Evolutionary conservation across 2,329 filamentous ascomycete genomes (phyloP), one percentile per base, ranked within the genome.

Genomic region (Furcasterigmium furcatum): DNA sequence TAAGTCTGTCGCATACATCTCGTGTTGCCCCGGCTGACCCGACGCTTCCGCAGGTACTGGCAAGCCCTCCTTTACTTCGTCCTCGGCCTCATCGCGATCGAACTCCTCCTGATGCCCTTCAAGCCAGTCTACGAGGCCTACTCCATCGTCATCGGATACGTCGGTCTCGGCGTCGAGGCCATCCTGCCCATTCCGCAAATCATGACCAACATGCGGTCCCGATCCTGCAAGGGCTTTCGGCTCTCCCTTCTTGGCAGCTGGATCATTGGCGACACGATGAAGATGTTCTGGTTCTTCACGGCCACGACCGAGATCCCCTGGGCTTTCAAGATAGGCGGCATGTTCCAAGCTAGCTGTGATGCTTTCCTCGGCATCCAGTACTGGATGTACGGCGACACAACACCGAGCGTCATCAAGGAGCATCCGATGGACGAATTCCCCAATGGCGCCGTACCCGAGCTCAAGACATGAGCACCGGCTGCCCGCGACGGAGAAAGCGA

Each of bases 251-350:
- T 94, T 47, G 79, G 74, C 22, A 90, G 84, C 62, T 95, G 88
- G 88, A 71, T 95, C 44, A 68, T 85, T 3, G 88, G 88, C 50
- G 88, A 95, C 64, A 74, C 79, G 9, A 90, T 94, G 84, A 95
- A 95, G 75, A 87, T 92, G 77, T 87, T 90, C 58, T 86, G 82
- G 82, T 94, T 92, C 70, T 86, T 91, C 50, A 87, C 84, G 2
- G 79, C 85, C 1, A 79, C 76, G 2, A 80, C 80, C 4, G 73
- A 77, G 57, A 88, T 94, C 25, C 88, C 88, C 0, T 77, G 78
- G 76, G 82, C 86, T 2, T 95, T 94, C 67, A 92, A 92, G 71
- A 67, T 89, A 18, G 92, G 88, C 60, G 89, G 87, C 53, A 74
- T 90, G 45, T 91, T 94, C 66, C 88, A 94, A 72, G 86, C 87